phyloP scores from a whole-genome alignment of 1,139 yeast genomes.

The Entelexis paramagnoliae region DNA sequence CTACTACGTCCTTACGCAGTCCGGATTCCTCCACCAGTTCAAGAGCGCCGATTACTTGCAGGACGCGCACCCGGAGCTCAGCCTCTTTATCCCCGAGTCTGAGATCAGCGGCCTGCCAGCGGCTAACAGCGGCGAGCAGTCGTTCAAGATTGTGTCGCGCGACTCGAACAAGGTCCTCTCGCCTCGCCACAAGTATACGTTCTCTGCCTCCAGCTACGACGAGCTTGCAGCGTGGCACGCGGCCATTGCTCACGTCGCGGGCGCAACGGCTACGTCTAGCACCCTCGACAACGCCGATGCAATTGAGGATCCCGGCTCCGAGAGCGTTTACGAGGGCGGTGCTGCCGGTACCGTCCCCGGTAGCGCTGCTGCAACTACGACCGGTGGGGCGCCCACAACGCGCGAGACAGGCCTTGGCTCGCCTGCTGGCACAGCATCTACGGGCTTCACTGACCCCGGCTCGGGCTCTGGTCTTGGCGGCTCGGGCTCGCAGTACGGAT shows the following conservation, averaged over 20 bases:
- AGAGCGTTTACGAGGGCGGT: not conserved
- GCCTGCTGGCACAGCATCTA: not conserved
- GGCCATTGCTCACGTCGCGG: constrained; percentile 34
- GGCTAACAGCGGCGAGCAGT: constrained; percentile 33
- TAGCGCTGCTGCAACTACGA: constrained; percentile 5
- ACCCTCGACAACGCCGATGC: constrained; percentile 5
- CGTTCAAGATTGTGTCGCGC: constrained; percentile 39
- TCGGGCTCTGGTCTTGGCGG: not conserved
- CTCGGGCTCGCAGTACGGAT: not conserved
- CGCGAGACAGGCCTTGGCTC: not conserved
- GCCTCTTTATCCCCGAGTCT: constrained; percentile 41
- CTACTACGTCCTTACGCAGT: constrained; percentile 40
- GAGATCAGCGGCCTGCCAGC: constrained; percentile 33
- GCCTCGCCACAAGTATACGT: constrained; percentile 33
- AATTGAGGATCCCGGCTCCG: constrained; percentile 1
- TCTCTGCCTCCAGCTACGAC: constrained; percentile 38
- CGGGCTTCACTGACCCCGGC: not conserved
- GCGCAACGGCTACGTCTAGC: constrained; percentile 17
- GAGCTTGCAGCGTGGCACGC: constrained; percentile 41
- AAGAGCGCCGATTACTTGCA: constrained; percentile 35
- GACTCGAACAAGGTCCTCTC: constrained; percentile 32
- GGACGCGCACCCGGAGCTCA: constrained; percentile 39
- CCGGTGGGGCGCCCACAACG: not conserved
- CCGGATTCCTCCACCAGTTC: constrained; percentile 40
- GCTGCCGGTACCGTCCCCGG: constrained; percentile 1